Evolutionary conservation across 305 asterid genomes (phyloP), one percentile per base, ranked within the genome.

Genomic region (Withania somnifera): DNA sequence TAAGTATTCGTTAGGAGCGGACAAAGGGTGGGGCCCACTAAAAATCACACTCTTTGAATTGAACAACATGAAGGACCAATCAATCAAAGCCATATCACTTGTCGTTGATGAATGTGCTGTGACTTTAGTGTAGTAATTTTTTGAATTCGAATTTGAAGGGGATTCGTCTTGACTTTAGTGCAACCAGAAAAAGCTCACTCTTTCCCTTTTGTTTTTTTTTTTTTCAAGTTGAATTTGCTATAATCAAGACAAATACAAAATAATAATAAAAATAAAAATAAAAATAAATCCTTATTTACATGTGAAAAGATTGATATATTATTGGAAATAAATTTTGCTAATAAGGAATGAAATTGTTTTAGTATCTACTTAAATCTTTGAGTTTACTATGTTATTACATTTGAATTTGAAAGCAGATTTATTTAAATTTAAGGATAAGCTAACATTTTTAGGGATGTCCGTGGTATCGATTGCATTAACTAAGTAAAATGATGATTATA

Each of bases 1-100:
- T 56, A 79, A 86, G 90, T 91, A 87, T 89, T 86, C 97, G 97
- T 94, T 92, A 66, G 94, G 94, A 90, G 95, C 93, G 93, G 92
- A 82, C 90, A 84, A 77, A 19, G 1, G 11, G 80, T 87, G 94
- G 94, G 93, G 84, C 54, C 90, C 92, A 75, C 80, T 50, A 8
- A 28, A 51, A 30, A 51, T 92, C 67, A 79, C 2, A n/a, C 36
- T 84, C 77, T 88, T 88, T 87, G 90, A 84, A 89, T 79, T 81
- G 81, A 24, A n/a, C n/a, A 85, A 13, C 1, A 85, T 81, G 82
- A 89, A 56, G 3, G 92, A 75, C 91, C 87, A 78, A 76, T 82
- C 19, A 42, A 3, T 61, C 17, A 42, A 1, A 1, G 50, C 1
- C 1, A 8, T 0, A 5, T 38, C 1, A 14, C 24, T 2, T 9